phyloP scores from a whole-genome alignment of 352 stramenopile genomes.

The Phytophthora boehmeriae region DNA sequence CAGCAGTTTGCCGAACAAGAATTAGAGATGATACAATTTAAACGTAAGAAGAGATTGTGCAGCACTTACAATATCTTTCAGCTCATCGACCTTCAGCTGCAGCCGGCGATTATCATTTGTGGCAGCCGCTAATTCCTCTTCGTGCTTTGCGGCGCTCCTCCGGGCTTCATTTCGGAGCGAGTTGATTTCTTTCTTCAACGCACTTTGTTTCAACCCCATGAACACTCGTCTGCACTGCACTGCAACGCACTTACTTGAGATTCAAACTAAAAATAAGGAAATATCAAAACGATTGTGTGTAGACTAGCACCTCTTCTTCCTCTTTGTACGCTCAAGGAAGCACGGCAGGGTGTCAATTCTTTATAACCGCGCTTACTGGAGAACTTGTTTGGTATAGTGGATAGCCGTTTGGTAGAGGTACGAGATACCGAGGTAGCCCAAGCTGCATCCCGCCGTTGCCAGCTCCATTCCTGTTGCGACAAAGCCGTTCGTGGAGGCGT shows the following conservation, averaged over 20 bases:
- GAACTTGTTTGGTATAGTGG: conserved; percentile 40
- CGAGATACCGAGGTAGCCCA: conserved; percentile 67
- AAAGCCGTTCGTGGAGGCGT: conserved; percentile 67
- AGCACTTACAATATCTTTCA: conserved; percentile 53
- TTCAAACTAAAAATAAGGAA: conserved; percentile 35
- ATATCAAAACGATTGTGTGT: conserved; percentile 15
- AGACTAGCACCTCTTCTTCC: too few species aligned
- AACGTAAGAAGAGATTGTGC: too few species aligned
- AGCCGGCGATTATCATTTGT: conserved; percentile 59
- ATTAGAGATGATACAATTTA: neutral
- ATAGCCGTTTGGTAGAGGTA: conserved; percentile 62
- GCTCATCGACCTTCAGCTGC: conserved; percentile 56
- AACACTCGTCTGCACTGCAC: neutral
- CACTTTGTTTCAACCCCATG: conserved; percentile 65
- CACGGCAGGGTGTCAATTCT: neutral
- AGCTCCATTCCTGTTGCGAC: conserved; percentile 72
- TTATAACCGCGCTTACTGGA: conserved; percentile 18
- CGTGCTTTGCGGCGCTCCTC: conserved; percentile 35
- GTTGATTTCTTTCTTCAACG: conserved; percentile 66
- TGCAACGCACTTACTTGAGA: neutral
- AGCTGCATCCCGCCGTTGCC: conserved; percentile 63
- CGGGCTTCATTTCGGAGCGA: conserved; percentile 45
- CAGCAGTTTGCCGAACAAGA: neutral
- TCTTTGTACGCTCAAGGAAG: too few species aligned
- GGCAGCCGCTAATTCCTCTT: conserved; percentile 41